phyloP scores from a whole-genome alignment of 2,329 filamentous ascomycete genomes.

The Zarea fungicola region DNA sequence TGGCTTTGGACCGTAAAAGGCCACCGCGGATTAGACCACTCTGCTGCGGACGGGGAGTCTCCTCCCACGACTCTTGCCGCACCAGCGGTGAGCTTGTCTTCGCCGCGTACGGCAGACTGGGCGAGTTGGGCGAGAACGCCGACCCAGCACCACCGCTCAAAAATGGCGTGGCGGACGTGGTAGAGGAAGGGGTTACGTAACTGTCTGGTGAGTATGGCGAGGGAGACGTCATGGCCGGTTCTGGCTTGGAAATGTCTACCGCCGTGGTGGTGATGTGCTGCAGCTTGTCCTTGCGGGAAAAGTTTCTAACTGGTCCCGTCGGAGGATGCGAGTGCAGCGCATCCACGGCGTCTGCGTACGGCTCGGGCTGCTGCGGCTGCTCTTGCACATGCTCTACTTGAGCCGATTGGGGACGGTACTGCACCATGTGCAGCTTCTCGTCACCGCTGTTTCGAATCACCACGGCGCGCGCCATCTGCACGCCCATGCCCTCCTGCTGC shows the following conservation, averaged over 20 bases:
- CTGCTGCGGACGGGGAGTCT: background rate
- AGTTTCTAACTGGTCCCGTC: slow-evolving; percentile 2
- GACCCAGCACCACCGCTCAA: background rate
- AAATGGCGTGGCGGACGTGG: slow-evolving; percentile 9
- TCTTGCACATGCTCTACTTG: too few species aligned
- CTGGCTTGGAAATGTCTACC: background rate
- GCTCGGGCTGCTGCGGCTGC: background rate
- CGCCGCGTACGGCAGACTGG: background rate
- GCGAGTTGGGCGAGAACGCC: slow-evolving; percentile 1
- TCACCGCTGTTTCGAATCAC: background rate
- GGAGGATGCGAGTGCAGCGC: slow-evolving; percentile 10
- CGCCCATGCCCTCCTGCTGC: slow-evolving; percentile 22
- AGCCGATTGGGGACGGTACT: too few species aligned
- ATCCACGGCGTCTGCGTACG: background rate
- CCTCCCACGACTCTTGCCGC: slow-evolving; percentile 8
- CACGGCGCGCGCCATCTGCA: slow-evolving; percentile 7
- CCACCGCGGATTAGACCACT: background rate
- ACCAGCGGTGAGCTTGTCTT: background rate
- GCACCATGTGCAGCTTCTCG: background rate
- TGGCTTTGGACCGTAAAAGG: slow-evolving; percentile 9
- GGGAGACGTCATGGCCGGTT: background rate
- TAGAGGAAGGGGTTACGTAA: slow-evolving; percentile 3
- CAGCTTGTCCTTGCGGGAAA: slow-evolving; percentile 8
- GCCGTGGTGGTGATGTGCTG: background rate
- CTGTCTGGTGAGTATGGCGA: slow-evolving; percentile 3